Conservation (phyloP, 768 basidiomycete species). For the Leccinum boreale region DNA sequence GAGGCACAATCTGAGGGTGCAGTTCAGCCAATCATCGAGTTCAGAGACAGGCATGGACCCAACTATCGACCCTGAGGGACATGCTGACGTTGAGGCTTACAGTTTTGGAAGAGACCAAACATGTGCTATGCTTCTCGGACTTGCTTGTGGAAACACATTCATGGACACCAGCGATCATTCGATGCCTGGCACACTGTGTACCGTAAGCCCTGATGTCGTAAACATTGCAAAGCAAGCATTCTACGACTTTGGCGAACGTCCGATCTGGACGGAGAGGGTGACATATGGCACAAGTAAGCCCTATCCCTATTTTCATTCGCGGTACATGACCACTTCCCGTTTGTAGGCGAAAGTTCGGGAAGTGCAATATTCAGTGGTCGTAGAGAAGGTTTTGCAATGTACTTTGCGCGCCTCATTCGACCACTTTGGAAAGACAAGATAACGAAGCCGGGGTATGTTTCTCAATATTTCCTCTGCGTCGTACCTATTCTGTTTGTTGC, state of each 20-base stretch:
- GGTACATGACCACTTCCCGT: conserved; percentile 1
- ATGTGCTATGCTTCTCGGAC: conserved; percentile 85
- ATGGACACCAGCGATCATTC: conserved; percentile 56
- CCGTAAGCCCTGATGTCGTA: conserved; percentile 58
- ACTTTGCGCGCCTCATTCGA: conserved; percentile 80
- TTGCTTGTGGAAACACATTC: conserved; percentile 83
- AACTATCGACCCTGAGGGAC: neutral
- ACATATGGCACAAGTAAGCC: conserved; percentile 71
- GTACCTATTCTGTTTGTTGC: neutral
- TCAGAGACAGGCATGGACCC: conserved; percentile 65
- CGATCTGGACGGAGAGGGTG: conserved; percentile 75
- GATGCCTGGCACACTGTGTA: conserved; percentile 43
- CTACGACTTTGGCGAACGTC: conserved; percentile 82
- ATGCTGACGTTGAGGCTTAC: conserved; percentile 6
- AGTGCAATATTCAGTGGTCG: conserved; percentile 82
- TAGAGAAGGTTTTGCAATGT: conserved; percentile 83
- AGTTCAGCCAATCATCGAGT: conserved; percentile 76
- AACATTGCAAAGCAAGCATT: conserved; percentile 80
- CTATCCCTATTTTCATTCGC: neutral
- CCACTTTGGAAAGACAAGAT: conserved; percentile 87
- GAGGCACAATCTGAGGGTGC: conserved; percentile 74
- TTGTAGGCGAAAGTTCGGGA: conserved; percentile 61
- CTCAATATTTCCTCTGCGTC: neutral
- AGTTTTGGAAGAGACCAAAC: conserved; percentile 93
- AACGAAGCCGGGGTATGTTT: conserved; percentile 55